Percentiles rank a stretch among this genome's conserved stretches.
phyloP scores from a whole-genome alignment of 768 basidiomycete genomes.

The Sporobolomyces pararoseus region DNA sequence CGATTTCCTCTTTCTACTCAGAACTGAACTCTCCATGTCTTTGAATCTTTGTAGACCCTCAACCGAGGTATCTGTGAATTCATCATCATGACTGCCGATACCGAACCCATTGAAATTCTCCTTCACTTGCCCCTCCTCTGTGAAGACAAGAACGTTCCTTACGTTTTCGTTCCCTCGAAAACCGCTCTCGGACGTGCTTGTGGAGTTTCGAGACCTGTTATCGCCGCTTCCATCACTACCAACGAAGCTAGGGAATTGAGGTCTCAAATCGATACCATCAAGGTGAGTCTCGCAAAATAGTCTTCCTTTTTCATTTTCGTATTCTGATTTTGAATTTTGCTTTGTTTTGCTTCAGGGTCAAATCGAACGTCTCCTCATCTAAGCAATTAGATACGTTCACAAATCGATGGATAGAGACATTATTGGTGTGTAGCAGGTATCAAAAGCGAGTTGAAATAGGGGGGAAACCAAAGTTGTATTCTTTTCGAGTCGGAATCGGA shows the following conservation, averaged over 20 bases:
- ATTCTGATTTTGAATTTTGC: background rate
- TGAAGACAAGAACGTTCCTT: slow-evolving; percentile 84
- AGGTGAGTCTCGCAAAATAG: slow-evolving; percentile 50
- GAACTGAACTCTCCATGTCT: background rate
- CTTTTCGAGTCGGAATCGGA: background rate
- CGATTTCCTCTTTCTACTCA: background rate
- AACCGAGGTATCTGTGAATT: slow-evolving; percentile 98
- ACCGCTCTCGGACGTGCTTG: slow-evolving; percentile 93
- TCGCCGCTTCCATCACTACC: slow-evolving; percentile 92
- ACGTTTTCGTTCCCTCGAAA: slow-evolving; percentile 91
- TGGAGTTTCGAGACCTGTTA: slow-evolving; percentile 90
- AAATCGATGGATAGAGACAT: no score
- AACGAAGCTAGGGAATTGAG: slow-evolving; percentile 87
- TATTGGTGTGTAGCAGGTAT: no score
- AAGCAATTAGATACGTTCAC: slow-evolving; percentile 22
- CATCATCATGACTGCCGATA: slow-evolving; percentile 89
- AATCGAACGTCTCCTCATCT: slow-evolving; percentile 53
- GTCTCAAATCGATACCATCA: slow-evolving; percentile 82
- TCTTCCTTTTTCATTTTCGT: background rate
- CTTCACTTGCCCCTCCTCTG: slow-evolving; percentile 94
- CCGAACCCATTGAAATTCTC: slow-evolving; percentile 94
- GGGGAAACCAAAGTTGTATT: background rate
- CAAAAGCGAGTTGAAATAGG: background rate
- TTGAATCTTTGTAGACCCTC: slow-evolving; percentile 22
- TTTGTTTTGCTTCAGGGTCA: slow-evolving; percentile 45